Conservation (phyloP, 2,329 filamentous ascomycete genomes). For the Stagonosporopsis vannaccii region DNA sequence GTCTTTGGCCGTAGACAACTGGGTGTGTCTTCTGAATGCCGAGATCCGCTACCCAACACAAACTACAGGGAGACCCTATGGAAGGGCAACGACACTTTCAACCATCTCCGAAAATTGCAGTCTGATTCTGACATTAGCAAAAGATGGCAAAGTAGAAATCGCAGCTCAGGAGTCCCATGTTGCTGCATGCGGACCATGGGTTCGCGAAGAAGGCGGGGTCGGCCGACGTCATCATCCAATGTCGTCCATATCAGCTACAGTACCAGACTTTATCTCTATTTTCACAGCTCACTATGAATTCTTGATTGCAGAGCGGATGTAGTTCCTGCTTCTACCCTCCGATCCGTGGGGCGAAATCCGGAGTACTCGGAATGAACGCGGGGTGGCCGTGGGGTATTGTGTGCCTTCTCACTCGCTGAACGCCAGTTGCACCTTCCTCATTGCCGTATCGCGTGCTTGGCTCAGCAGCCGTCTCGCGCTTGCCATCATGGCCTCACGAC, state of each 20-base stretch:
- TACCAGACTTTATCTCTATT: neutral
- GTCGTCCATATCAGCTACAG: neutral
- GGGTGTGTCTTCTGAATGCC: neutral
- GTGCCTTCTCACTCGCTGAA: constrained; percentile 33
- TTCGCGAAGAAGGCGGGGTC: neutral
- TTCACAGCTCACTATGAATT: neutral
- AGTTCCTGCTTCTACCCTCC: neutral
- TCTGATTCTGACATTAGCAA: neutral
- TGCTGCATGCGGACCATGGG: neutral
- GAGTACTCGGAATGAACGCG: constrained; percentile 16
- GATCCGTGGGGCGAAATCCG: neutral
- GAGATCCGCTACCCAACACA: too few species aligned
- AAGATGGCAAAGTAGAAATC: constrained; percentile 1
- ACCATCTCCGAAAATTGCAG: neutral
- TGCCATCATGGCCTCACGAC: constrained; percentile 21
- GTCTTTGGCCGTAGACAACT: neutral
- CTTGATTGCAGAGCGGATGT: neutral
- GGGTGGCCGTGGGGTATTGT: constrained; percentile 21
- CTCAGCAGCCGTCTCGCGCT: constrained; percentile 16
- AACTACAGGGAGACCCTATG: too few species aligned
- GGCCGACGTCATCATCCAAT: constrained; percentile 1
- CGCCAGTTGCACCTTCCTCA: constrained; percentile 31
- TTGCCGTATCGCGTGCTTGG: constrained; percentile 30
- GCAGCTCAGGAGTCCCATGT: neutral
- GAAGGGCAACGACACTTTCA: neutral